Evolutionary conservation across 2,329 filamentous ascomycete genomes (phyloP), one percentile per base, ranked within the genome.

Genomic region (Escovopsis sp.): DNA sequence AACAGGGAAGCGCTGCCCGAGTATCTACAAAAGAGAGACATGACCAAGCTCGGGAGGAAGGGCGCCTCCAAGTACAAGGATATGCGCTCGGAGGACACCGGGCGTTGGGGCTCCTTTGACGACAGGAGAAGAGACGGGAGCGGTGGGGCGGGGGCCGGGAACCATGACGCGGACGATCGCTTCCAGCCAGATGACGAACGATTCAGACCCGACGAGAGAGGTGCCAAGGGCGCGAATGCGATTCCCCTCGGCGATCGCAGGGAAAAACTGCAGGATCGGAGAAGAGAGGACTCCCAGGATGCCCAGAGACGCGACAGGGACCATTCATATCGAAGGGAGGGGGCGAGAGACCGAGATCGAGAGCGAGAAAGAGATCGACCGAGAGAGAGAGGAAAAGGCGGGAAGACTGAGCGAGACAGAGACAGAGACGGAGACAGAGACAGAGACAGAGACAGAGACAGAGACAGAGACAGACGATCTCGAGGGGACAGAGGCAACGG

Each of bases 1-100:
- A 84, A 93, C 49, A 77, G 84, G 31, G 82, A 90, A 48, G 64
- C 85, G 2, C 60, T 98, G 47, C 90, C 90, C 3, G 79, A 93
- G 61, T 92, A 87, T 45, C 76, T 98, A 65, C 86, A 94, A 61
- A 76, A 92, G 48, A 68, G 90, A 38, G 90, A 96, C 57, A 85
- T 90, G 79, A 88, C 87, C 12, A 88, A 87, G 61, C 59, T 98
- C 18, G 90, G 90, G 16, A 84, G 81, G 61, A 94, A 94, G 63
- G 88, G 90, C 15, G 76, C 83, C 19, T 87, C 85, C 6, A 83
- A 81, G 56, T 96, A 96, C 59, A 81, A 72, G 48, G 90, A 98
- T 56, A 68, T 98, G 50, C 78, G 77, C 53, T 73, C 66, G 12
- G 88, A 98, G 59, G 90, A 98, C 57, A 98, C 90, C 1, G 90